Evolutionary conservation across 306 rosid genomes (phyloP).

Genomic region (Albizia julibrissin): DNA sequence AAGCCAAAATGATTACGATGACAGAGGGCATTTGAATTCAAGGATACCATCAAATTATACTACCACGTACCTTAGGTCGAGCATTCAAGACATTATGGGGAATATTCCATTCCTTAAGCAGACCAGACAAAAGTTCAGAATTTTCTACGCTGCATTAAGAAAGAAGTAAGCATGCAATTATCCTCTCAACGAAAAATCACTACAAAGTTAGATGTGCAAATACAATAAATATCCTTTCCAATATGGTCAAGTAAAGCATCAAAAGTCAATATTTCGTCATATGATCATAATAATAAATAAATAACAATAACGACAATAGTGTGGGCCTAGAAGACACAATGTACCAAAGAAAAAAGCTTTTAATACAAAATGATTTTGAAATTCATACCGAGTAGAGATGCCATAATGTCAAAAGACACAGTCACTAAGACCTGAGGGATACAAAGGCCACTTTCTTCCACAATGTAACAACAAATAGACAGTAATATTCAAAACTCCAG

Average conservation of each 20-base stretch:
- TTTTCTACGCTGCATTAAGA: slow-evolving; percentile 78
- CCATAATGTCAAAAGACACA: slow-evolving; percentile 13
- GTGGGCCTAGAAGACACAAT: slow-evolving; percentile 11
- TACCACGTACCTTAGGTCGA: slow-evolving; percentile 82
- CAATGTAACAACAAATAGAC: background rate
- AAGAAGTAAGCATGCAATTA: slow-evolving; percentile 35
- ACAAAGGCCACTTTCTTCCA: background rate
- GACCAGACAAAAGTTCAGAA: slow-evolving; percentile 85
- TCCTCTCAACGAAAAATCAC: slow-evolving; percentile 15
- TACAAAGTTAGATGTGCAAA: slow-evolving; percentile 25
- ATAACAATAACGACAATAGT: background rate
- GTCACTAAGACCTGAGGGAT: background rate
- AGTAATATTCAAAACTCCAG: background rate
- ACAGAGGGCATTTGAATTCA: background rate
- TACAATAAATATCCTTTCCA: slow-evolving; percentile 14
- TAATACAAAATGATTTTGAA: background rate
- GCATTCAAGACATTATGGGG: slow-evolving; percentile 97
- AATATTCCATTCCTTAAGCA: slow-evolving; percentile 73
- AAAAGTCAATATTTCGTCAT: slow-evolving; percentile 21
- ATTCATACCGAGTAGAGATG: background rate
- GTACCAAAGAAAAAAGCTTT: background rate
- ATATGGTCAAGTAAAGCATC: slow-evolving; percentile 1
- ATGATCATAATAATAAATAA: slow-evolving; percentile 7
- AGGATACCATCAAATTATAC: slow-evolving; percentile 25
- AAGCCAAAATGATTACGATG: slow-evolving; percentile 10